Conservation (phyloP, 1,284 basidiomycete genomes). For the Austroboletus novae-zelandiae region DNA sequence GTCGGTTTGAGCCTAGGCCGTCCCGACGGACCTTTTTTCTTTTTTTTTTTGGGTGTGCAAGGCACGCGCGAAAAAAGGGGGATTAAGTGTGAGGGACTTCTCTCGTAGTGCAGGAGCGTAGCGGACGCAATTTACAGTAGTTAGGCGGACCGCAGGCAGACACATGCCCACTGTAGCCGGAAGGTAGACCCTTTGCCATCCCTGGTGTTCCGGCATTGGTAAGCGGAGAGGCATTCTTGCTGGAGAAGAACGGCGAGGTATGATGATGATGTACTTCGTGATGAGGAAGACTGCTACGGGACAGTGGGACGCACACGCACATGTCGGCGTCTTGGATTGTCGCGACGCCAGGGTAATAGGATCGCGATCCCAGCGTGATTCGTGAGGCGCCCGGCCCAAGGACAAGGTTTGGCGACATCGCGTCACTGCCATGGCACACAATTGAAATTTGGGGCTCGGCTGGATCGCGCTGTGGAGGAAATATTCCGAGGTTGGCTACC, state of each 20-base stretch:
- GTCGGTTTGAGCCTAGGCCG: constrained; percentile 6
- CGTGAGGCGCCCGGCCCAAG: constrained; percentile 10
- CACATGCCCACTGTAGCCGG: constrained; percentile 20
- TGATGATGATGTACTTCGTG: constrained; percentile 21
- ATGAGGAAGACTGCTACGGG: constrained; percentile 14
- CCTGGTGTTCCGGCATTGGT: constrained; percentile 20
- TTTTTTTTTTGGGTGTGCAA: constrained; percentile 10
- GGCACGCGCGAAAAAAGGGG: constrained; percentile 15
- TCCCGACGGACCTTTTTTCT: constrained; percentile 2
- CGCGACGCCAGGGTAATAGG: constrained; percentile 8
- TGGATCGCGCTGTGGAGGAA: constrained; percentile 2
- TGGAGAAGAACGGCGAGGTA: constrained; percentile 18
- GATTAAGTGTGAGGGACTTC: constrained; percentile 13
- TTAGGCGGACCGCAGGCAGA: constrained; percentile 31
- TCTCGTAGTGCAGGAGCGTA: constrained; percentile 22
- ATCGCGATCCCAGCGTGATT: constrained; percentile 30
- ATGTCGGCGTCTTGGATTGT: constrained; percentile 27
- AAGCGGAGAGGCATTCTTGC: constrained; percentile 13
- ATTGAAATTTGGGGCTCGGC: constrained; percentile 6
- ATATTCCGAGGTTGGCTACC: constrained; percentile 4
- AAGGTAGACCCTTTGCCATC: constrained; percentile 26
- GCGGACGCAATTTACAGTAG: constrained; percentile 28
- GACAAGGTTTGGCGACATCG: constrained; percentile 18
- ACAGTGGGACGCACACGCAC: neutral
- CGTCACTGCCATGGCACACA: constrained; percentile 23